phyloP scores from a whole-genome alignment of 805 yeast species.

The Saccharomyces paradoxus region DNA sequence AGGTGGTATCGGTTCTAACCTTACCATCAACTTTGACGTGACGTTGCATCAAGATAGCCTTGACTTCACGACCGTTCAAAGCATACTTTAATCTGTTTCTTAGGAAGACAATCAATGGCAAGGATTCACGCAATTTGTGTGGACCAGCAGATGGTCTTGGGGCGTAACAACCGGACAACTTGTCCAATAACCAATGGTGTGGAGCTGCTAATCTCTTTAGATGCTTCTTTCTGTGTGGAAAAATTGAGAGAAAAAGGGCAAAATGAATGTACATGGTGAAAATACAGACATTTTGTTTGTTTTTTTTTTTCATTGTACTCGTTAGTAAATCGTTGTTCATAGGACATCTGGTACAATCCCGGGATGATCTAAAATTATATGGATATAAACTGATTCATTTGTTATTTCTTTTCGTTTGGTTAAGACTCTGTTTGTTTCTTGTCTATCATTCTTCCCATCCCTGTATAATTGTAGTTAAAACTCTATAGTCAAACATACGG shows the following conservation, averaged over 20 bases:
- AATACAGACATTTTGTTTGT: not conserved
- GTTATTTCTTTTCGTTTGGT: not conserved
- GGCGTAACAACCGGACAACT: slow-evolving; percentile 97
- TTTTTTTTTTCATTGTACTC: not conserved
- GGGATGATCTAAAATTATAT: not conserved
- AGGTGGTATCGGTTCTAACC: slow-evolving; percentile 97
- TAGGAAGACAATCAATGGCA: slow-evolving; percentile 92
- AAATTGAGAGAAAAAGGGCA: not conserved
- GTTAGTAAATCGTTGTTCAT: not conserved
- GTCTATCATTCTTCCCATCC: not conserved
- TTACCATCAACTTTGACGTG: slow-evolving; percentile 98
- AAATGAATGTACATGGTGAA: not conserved
- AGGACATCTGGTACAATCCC: not conserved
- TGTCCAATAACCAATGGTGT: slow-evolving; percentile 99
- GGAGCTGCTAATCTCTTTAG: slow-evolving; percentile 99
- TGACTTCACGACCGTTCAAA: slow-evolving; percentile 97
- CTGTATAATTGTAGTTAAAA: not conserved
- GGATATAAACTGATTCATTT: not conserved
- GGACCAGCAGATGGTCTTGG: slow-evolving; percentile 99
- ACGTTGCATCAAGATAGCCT: slow-evolving; percentile 96
- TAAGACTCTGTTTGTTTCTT: not conserved
- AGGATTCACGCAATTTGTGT: slow-evolving; percentile 96
- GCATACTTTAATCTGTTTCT: slow-evolving; percentile 99
- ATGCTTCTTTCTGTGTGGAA: slow-evolving; percentile 78
- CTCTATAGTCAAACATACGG: not conserved